These are phyloP conservation scores for Backusella australiensis DNA, from an alignment of 192 early-diverging fungal species.

Conservation along the genomic window DNA sequence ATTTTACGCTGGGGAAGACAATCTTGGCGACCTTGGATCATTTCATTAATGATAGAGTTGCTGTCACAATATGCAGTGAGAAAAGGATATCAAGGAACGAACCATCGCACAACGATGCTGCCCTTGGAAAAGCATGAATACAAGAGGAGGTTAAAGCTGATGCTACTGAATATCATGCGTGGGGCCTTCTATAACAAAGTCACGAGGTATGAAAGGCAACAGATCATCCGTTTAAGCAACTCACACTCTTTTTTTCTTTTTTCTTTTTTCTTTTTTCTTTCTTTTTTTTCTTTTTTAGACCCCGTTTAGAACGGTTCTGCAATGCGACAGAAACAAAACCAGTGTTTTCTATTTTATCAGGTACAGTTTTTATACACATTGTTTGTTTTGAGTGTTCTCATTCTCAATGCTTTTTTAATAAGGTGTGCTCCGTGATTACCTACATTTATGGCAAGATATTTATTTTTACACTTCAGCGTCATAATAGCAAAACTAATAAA, in stretches of 20 bases:
- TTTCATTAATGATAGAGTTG: conserved; percentile 79
- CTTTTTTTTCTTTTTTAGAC: conserved; percentile 23
- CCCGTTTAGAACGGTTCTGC: conserved; percentile 60
- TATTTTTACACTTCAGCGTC: conserved; percentile 83
- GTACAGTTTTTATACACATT: conserved; percentile 18
- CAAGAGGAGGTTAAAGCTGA: conserved; percentile 63
- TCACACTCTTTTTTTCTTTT: not conserved
- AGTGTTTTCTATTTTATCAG: conserved; percentile 72
- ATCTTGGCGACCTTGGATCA: conserved; percentile 82
- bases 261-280: not conserved
- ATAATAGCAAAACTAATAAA: too few species aligned
- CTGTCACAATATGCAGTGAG: conserved; percentile 42
- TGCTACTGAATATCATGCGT: conserved; percentile 80
- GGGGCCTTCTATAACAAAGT: conserved; percentile 79
- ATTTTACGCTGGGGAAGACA: conserved; percentile 67
- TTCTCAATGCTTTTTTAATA: not conserved
- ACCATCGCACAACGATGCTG: conserved; percentile 34
- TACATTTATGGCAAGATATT: conserved; percentile 83
- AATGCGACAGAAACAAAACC: conserved; percentile 67
- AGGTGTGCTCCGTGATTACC: conserved; percentile 75
- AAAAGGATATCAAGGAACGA: not conserved
- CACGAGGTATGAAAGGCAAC: conserved; percentile 58
- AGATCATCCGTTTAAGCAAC: not conserved
- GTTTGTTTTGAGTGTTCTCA: not conserved
- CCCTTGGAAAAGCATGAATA: conserved; percentile 78